phyloP scores from a whole-genome alignment of 1,139 yeast genomes.

The Saccharomyces hybrid region DNA sequence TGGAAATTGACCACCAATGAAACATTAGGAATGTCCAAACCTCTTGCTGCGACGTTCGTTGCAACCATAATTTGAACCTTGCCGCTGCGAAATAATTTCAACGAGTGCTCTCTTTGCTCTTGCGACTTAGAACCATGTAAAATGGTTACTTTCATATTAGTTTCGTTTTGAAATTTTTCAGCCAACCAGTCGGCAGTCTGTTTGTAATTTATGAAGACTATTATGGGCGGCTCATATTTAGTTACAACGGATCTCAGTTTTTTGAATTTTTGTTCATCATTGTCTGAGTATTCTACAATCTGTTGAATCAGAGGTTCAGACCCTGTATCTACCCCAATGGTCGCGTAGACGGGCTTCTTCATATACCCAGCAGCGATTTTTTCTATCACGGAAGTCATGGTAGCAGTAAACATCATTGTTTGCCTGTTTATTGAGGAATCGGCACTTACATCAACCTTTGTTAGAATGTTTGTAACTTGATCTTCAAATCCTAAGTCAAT shows the following conservation, averaged over 20 bases:
- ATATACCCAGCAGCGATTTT: conserved; percentile 56
- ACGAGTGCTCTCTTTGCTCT: conserved; percentile 75
- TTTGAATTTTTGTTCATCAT: conserved; percentile 42
- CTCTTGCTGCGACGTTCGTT: conserved; percentile 98
- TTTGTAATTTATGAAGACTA: conserved; percentile 75
- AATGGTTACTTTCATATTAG: conserved; percentile 47
- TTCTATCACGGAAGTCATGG: conserved; percentile 73
- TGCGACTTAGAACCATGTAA: conserved; percentile 87
- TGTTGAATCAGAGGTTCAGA: conserved; percentile 31
- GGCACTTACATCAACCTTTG: conserved; percentile 36
- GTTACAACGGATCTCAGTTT: conserved; percentile 14
- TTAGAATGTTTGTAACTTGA: conserved; percentile 56
- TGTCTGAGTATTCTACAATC: conserved; percentile 39
- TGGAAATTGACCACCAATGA: conserved; percentile 80
- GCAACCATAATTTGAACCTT: conserved; percentile 90
- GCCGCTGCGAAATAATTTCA: conserved; percentile 81
- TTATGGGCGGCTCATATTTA: conserved; percentile 48
- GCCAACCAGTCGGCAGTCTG: conserved; percentile 63
- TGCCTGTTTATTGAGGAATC: conserved; percentile 35
- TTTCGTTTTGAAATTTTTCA: conserved; percentile 37
- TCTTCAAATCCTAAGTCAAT: conserved; percentile 90
- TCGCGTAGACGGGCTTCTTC: conserved; percentile 52
- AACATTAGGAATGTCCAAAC: conserved; percentile 85
- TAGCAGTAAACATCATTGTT: conserved; percentile 91
- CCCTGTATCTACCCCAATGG: conserved; percentile 52